Conservation (phyloP, 1,284 basidiomycete genomes). For the Schizophyllum amplum region DNA sequence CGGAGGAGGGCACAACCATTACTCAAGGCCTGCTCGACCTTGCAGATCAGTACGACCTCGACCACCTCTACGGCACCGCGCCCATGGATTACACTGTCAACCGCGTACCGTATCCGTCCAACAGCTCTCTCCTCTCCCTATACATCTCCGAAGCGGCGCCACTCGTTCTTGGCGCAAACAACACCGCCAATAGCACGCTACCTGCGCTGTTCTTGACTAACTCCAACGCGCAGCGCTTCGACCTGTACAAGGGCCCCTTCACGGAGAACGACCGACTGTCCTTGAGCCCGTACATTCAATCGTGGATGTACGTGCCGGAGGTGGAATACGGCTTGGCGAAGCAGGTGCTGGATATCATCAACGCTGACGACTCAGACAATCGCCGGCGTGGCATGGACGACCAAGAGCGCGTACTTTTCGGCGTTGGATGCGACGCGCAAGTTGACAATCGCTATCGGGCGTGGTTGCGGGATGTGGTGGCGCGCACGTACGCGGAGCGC, state of each 20-base stretch:
- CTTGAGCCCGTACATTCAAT: slow-evolving; percentile 9
- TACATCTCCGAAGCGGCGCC: slow-evolving; percentile 32
- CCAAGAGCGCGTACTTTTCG: slow-evolving; percentile 24
- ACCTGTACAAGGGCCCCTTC: slow-evolving; percentile 50
- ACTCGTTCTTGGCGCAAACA: slow-evolving; percentile 7
- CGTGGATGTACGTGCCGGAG: slow-evolving; percentile 11
- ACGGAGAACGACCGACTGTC: slow-evolving; percentile 13
- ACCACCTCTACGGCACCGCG: slow-evolving; percentile 53
- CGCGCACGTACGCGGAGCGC: slow-evolving; percentile 5
- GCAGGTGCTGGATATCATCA: slow-evolving; percentile 37
- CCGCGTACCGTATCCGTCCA: slow-evolving; percentile 56
- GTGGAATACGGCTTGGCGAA: slow-evolving; percentile 9
- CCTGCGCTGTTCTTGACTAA: slow-evolving; percentile 69
- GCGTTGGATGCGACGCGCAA: slow-evolving; percentile 27
- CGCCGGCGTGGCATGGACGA: slow-evolving; percentile 18
- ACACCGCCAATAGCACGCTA: slow-evolving; percentile 3
- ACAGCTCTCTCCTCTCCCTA: slow-evolving; percentile 53
- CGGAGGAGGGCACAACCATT: slow-evolving; percentile 39
- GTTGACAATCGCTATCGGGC: slow-evolving; percentile 42
- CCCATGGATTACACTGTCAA: slow-evolving; percentile 66
- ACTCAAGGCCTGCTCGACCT: slow-evolving; percentile 47
- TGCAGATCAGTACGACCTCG: slow-evolving; percentile 45
- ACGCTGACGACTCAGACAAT: slow-evolving; percentile 34
- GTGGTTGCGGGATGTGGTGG: slow-evolving; percentile 11
- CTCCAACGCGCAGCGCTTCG: slow-evolving; percentile 70